phyloP scores from a whole-genome alignment of 768 basidiomycete genomes.

The Mycena vitilis region DNA sequence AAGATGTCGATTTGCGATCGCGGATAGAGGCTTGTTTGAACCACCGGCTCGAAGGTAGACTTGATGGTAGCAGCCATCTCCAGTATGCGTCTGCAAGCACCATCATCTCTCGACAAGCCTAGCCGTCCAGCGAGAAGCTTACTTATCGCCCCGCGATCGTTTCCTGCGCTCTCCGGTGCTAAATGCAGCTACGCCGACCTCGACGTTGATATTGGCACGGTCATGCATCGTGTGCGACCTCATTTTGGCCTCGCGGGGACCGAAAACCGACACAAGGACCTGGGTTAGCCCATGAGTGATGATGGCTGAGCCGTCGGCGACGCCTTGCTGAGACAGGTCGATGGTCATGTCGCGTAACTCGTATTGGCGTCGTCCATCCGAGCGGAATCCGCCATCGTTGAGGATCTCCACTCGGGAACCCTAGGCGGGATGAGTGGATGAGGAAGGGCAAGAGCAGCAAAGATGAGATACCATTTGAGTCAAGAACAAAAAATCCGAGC shows the following conservation, averaged over 20 bases:
- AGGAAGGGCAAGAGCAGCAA: conserved; percentile 19
- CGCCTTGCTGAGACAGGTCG: conserved; percentile 77
- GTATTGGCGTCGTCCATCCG: conserved; percentile 92
- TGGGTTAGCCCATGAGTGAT: conserved; percentile 92
- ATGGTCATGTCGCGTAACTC: conserved; percentile 88
- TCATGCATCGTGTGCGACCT: conserved; percentile 87
- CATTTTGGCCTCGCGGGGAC: conserved; percentile 89
- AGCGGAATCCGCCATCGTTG: conserved; percentile 88
- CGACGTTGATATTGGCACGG: conserved; percentile 89
- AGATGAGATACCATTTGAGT: conserved; percentile 21
- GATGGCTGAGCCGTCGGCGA: conserved; percentile 87
- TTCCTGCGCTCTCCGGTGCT: conserved; percentile 84
- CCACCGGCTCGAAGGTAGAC: conserved; percentile 95
- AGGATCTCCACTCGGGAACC: conserved; percentile 77
- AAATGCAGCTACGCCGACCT: conserved; percentile 88
- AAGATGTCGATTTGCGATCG: conserved; percentile 95
- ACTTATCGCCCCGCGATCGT: conserved; percentile 89
- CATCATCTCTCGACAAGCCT: conserved; percentile 20
- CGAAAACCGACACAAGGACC: conserved; percentile 89
- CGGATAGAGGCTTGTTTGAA: conserved; percentile 91
- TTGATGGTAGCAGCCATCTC: conserved; percentile 91
- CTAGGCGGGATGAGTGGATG: conserved; percentile 41
- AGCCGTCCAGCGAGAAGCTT: conserved; percentile 46
- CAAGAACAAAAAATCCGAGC: not conserved
- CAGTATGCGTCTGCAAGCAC: conserved; percentile 73